Conservation (phyloP, 2,329 filamentous ascomycete genomes). For the Calonectria ilicicola region DNA sequence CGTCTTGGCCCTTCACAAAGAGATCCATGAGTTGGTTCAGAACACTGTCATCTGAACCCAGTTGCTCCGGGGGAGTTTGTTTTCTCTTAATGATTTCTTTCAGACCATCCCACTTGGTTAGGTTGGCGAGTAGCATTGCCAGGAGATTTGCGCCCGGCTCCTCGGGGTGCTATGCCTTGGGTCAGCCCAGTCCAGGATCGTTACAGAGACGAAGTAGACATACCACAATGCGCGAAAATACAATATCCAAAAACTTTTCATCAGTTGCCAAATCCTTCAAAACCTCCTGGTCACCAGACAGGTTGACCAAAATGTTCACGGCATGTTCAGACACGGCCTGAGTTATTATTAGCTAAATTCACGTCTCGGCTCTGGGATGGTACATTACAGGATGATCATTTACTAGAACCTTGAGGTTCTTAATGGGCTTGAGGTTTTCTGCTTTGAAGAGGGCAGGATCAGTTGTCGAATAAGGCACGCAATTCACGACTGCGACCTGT, state of each 20-base stretch:
- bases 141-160: conserved; percentile 88
- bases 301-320: conserved; percentile 88
- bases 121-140: conserved; percentile 93
- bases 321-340: conserved; percentile 94
- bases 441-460: conserved; percentile 87
- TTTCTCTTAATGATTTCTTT: conserved; percentile 76
- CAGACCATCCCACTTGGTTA: conserved; percentile 83
- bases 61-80: conserved; percentile 74
- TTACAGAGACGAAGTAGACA: conserved; percentile 47
- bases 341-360: conserved; percentile 14
- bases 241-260: conserved; percentile 80
- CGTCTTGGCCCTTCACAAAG: conserved; percentile 92
- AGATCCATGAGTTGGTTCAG: conserved; percentile 95
- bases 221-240: conserved; percentile 82
- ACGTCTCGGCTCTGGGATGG: background rate
- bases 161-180: conserved; percentile 68
- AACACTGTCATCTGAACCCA: conserved; percentile 78
- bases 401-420: conserved; percentile 87
- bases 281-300: conserved; percentile 82
- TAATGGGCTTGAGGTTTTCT: conserved; percentile 81
- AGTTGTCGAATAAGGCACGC: conserved; percentile 82
- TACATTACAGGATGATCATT: conserved; percentile 81
- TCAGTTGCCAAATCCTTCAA: conserved; percentile 80
- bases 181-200: conserved; percentile 11
- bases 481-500: conserved; percentile 85